Evolutionary conservation across 2,329 filamentous ascomycete genomes (phyloP), one percentile per base, ranked within the genome.

Genomic region (Teratosphaeria epicoccoides): DNA sequence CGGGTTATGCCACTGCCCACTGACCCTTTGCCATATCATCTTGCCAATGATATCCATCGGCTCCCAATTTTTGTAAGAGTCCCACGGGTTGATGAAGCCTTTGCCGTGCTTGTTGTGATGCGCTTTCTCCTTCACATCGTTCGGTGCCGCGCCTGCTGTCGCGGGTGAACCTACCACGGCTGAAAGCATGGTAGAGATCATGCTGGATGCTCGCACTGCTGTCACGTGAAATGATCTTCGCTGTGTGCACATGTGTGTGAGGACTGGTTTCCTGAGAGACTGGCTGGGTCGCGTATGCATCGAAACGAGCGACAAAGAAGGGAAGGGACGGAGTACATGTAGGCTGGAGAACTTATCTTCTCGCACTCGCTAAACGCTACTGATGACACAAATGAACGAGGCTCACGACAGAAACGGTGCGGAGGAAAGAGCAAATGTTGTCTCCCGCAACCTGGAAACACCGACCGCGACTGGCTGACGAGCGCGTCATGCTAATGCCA

Each of bases 21-120:
- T 70, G 7, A 82, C 46, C 45, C 68, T 69, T 55, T 77, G 72
- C 61, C 73, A 72, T 45, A 49, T 37, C 52, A 78, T 66, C 29
- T 60, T 65, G 49, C 56, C 51, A 5, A 68, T 25, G 24, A 79
- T 68, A 14, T 64, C 43, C 24, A 56, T 59, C 6, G 49, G 58
- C 46, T 55, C 63, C 12, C 67, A 59, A 4, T 77, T 72, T 11
- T 52, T 57, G 59, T 71, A 80, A n/a, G 74, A 78, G 5, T 74
- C 70, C 78, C 78, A 81, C 0, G 78, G 78, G 63, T 81, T 81
- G n/a, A 63, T 63, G 59, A 79, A 81, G 4, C 77, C 77, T 52
- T 75, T 77, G 11, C 75, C 75, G 56, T 72, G 60, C 60, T 75
- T 74, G 51, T 71, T 61, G 68, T 80, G 77, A 68, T 81, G 78